Percentiles rank a stretch among this genome's conserved stretches.
These are phyloP conservation scores for Mycena rosella DNA, from an alignment of 768 basidiomycete genomes.

Conservation along the genomic window DNA sequence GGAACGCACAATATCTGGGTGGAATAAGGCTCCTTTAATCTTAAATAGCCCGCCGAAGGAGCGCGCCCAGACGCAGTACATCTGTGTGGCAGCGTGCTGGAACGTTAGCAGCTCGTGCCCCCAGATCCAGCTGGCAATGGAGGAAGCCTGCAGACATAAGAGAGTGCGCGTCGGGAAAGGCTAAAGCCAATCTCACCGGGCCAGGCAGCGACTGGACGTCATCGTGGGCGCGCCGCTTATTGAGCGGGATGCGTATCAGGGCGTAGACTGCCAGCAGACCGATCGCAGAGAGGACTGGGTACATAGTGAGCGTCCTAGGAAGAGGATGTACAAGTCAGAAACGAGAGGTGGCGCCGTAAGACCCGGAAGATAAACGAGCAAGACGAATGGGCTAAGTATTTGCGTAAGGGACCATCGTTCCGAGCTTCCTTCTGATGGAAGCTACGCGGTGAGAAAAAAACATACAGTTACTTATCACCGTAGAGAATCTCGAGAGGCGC, in stretches of 20 bases:
- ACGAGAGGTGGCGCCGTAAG: neutral
- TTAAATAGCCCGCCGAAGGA: slow-evolving; percentile 50
- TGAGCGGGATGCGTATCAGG: slow-evolving; percentile 23
- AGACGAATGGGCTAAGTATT: neutral
- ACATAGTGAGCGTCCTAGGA: neutral
- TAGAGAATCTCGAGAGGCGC: neutral
- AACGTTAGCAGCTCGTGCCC: slow-evolving; percentile 53
- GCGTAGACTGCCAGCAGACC: slow-evolving; percentile 23
- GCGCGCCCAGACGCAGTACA: slow-evolving; percentile 50
- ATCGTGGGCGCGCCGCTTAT: slow-evolving; percentile 2
- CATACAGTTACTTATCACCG: neutral
- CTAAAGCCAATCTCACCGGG: slow-evolving; percentile 36
- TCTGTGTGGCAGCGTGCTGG: slow-evolving; percentile 48
- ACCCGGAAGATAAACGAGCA: slow-evolving; percentile 9
- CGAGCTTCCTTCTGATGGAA: neutral
- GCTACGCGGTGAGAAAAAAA: neutral
- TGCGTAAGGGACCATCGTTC: neutral
- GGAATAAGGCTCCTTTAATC: slow-evolving; percentile 54
- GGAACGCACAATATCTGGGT: slow-evolving; percentile 51
- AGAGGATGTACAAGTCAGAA: neutral
- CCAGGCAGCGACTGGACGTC: slow-evolving; percentile 39
- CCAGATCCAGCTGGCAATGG: slow-evolving; percentile 47
- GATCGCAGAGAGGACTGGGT: neutral
- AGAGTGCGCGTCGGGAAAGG: slow-evolving; percentile 2
- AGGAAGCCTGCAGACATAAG: slow-evolving; percentile 32